Evolutionary conservation across 192 early-diverging fungal genomes (phyloP), one percentile per base, ranked within the genome.

Genomic region (Coemansia reversa): DNA sequence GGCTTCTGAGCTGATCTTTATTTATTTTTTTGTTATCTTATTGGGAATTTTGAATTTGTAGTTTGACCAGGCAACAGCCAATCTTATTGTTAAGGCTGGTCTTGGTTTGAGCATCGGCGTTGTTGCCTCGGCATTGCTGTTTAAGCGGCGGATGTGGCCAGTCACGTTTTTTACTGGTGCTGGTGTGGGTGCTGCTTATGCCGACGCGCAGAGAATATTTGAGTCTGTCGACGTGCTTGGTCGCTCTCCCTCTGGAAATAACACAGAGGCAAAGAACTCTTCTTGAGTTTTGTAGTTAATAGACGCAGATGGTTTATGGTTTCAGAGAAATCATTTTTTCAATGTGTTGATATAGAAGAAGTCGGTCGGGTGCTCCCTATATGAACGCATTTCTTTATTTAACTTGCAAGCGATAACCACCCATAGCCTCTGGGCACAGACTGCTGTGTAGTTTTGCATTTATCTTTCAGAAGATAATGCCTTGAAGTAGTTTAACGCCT

Each of bases 61-160:
- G 93, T 95, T 91, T 84, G 93, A 95, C 83, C 84, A 85, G 67
- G 89, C 88, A 48, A 76, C 93, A 19, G 88, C 92, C 52, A 93
- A 95, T 84, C 79, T 90, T 55, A 70, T 91, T 35, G 86, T 93
- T 51, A 93, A 93, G 81, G 84, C 87, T 45, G 92, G 90, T 18
- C 79, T 92, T 56, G 93, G 92, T 58, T 74, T 93, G 60, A 88
- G 88, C 67, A 89, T 91, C 54, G 93, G 93, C 68, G 86, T 95
- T 65, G 91, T 92, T n/a, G 85, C 89, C 28, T 93, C 92, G 22
- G 92, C 90, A 42, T 79, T 95, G 24, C 66, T 95, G 66, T 95
- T 95, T 83, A 87, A 86, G 81, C 87, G 92, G 84, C 84, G 88
- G 70, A 86, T 84, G 53, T 95, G 92, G 92, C 93, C 93, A 42